Percentiles rank a stretch among this genome's conserved stretches.
phyloP scores from a whole-genome alignment of 2,329 filamentous ascomycete species.

The Trichoderma breve region DNA sequence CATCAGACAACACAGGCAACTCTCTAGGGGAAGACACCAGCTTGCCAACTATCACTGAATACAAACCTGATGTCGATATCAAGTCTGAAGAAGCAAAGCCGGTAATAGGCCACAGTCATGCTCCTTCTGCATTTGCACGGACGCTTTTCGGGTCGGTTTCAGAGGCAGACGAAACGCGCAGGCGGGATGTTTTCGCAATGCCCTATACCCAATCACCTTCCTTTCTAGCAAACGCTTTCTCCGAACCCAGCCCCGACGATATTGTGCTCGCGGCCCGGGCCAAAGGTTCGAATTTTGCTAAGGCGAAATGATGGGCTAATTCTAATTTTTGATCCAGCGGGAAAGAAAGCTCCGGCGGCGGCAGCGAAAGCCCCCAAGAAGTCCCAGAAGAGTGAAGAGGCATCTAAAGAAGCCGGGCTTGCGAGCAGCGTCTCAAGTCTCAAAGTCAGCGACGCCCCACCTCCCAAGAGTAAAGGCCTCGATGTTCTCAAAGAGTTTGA shows the following conservation, averaged over 20 bases:
- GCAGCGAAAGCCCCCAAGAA: constrained; percentile 33
- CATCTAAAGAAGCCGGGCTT: constrained; percentile 27
- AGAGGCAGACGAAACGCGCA: constrained; percentile 28
- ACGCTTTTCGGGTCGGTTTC: constrained; percentile 49
- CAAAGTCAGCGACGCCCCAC: constrained; percentile 51
- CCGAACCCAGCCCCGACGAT: constrained; percentile 88
- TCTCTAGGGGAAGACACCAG: not conserved
- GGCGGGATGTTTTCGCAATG: constrained; percentile 40
- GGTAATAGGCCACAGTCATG: constrained; percentile 25
- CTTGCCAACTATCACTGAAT: not conserved
- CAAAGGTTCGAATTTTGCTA: constrained; percentile 71
- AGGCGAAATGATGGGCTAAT: constrained; percentile 49
- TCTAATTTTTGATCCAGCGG: constrained; percentile 54
- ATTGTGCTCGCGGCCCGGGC: constrained; percentile 82
- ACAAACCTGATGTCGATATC: not conserved
- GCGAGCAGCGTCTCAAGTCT: constrained; percentile 34
- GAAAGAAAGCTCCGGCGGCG: constrained; percentile 47
- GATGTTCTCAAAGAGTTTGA: constrained; percentile 81
- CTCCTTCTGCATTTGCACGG: constrained; percentile 57
- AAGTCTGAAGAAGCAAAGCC: constrained; percentile 20
- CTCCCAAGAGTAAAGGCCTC: constrained; percentile 72
- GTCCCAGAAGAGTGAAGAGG: constrained; percentile 37
- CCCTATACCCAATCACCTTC: constrained; percentile 51
- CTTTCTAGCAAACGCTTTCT: constrained; percentile 63
- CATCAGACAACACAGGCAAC: not conserved